These are phyloP conservation scores for Arabidopsis lyrata DNA, from an alignment of 441 rosid species.

Conservation along the genomic window DNA sequence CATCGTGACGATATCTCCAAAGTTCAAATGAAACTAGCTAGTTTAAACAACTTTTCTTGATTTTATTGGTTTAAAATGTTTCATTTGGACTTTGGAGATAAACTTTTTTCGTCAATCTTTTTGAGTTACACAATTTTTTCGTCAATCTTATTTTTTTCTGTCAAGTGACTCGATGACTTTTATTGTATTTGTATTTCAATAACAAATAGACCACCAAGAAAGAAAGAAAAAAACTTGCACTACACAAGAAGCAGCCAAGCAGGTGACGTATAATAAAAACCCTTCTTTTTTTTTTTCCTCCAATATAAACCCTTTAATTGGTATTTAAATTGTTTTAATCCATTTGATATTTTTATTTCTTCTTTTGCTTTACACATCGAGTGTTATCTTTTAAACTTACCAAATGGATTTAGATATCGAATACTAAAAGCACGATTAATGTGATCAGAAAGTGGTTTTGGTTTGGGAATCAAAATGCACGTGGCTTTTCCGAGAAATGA, in stretches of 20 bases:
- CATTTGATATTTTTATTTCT: background rate
- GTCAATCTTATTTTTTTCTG: too few species aligned
- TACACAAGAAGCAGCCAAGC: constrained; percentile 6
- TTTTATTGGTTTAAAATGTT: too few species aligned
- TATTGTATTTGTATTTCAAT: too few species aligned
- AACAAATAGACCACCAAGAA: background rate
- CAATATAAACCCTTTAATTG: too few species aligned
- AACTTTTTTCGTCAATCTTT: too few species aligned
- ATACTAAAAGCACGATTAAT: background rate
- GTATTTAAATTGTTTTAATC: background rate
- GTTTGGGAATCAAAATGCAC: background rate
- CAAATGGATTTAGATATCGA: background rate
- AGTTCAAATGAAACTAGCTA: too few species aligned
- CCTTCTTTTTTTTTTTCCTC: too few species aligned
- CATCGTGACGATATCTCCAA: background rate
- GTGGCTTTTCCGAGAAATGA: background rate
- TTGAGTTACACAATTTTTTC: too few species aligned
- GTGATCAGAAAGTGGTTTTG: background rate
- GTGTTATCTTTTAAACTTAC: constrained; percentile 1
- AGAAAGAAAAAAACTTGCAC: background rate
- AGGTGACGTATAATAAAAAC: background rate
- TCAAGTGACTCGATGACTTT: too few species aligned
- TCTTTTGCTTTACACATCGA: background rate
- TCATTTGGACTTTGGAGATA: too few species aligned
- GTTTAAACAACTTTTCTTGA: too few species aligned